Base-by-base conservation (phyloP, 495 filamentous ascomycete species). In the Tuber borchii region DNA sequence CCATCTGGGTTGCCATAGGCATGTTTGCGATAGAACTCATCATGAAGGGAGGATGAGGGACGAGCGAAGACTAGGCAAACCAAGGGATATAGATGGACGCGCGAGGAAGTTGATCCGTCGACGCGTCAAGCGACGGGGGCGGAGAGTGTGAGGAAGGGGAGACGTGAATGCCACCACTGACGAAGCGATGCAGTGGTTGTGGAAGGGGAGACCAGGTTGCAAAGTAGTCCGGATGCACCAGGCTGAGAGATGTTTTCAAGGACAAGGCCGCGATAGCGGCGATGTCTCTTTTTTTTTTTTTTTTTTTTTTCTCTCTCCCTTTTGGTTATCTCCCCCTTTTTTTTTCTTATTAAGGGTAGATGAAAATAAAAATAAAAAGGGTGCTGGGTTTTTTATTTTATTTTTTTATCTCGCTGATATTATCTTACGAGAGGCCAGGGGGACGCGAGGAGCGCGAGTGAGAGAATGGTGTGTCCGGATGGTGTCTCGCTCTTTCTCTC, bases 1-100 rank as follows among this genome's bases (percentile, higher is more conserved):
- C 61, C 56, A 79, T 74, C 72, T 79, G 80, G 34, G 75, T 73
- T 51, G 51, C 78, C 75, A 77, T 75, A 71, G 78, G 75, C 81
- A 80, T 78, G 80, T 80, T 80, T 40, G 80, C 82, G 48, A 82
- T 72, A 70, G 81, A 80, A 79, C 78, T 82, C 81, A 83, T 83
- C 69, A 71, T 75, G 71, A 69, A 72, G 20, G 44, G 43, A 34
- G 70, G 70, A 73, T 73, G 46, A 74, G 31, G 17, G 69, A 73
- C 56, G 34, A 65, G 56, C 26, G 26, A 65, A 65, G 34, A 65
- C 14, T 16, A 34, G 31, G 31, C 56, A 65, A 34, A 65, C 56
- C 26, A 34, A 34, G 26, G 56, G 56, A 34, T 65, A 34, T 65
- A 17, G 56, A 34, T 65, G 56, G 26, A 65, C 56, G 26, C 56